Evolutionary conservation across 2,329 filamentous ascomycete species (phyloP), one percentile per base, ranked within the genome.

Genomic region (Neocatenulostroma microsporum): DNA sequence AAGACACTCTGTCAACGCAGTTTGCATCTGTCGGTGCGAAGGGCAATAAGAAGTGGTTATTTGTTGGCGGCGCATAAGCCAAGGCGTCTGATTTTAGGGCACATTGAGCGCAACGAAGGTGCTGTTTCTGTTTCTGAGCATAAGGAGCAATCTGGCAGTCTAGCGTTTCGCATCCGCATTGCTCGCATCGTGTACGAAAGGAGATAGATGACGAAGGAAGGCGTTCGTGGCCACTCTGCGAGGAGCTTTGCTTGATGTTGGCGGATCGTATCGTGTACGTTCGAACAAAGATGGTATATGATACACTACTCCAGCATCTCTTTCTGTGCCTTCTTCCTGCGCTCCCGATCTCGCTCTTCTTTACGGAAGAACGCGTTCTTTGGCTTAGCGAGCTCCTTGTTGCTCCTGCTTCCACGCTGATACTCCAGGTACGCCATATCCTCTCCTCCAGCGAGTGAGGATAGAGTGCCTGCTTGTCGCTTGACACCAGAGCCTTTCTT

Each of bases 391-490:
- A 69, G 50, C 31, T 66, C 62, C 50, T 68, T 69, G 42, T 70
- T 70, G 34, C 56, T 56, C 36, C 61, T 63, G 24, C 46, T 49
- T 21, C 51, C 51, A 55, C 60, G 67, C 26, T 62, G 62, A 41
- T 64, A 66, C 56, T 72, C 69, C 40, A 68, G 61, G 44, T 72
- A 96, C n/a, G 89, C 88, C 91, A 98, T 96, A 57, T 93, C 85
- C 57, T 94, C 84, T 1, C 88, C 91, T 39, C 91, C 91, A 37
- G 84, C 86, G 38, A 95, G 72, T 50, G 93, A 88, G 34, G 80
- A 82, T 37, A 98, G 70, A 10, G 80, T 86, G 17, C 87, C 89
- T 1, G 88, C 91, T 19, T 83, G 93, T 41, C 91, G 75, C 47
- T 80, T 77, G 1, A 80, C 82, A 2, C 68, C 75, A n/a, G 62